Evolutionary conservation across 495 filamentous ascomycete genomes (phyloP).

Genomic region (Aspergillus heteromorphus): DNA sequence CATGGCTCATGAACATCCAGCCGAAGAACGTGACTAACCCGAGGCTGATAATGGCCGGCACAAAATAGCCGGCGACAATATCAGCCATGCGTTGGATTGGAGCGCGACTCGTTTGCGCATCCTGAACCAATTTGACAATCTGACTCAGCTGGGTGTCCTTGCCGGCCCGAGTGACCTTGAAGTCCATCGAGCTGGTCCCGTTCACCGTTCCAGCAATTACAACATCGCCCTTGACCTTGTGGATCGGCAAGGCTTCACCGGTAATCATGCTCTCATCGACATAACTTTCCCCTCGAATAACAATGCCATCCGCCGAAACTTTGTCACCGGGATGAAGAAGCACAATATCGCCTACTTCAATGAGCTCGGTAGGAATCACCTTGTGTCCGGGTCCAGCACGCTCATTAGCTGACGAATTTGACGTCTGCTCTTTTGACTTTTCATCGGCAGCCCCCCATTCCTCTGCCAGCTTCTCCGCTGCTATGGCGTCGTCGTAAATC

Average conservation of each 20-base stretch:
- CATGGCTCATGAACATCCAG: conserved; percentile 94
- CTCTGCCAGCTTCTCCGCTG: conserved; percentile 83
- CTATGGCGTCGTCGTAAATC: conserved; percentile 95
- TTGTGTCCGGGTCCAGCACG: conserved; percentile 63
- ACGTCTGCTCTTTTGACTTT: conserved; percentile 11
- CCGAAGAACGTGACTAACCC: conserved; percentile 79
- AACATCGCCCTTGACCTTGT: conserved; percentile 72
- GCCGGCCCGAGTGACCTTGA: conserved; percentile 87
- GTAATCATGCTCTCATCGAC: conserved; percentile 99
- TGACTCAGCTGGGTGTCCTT: conserved; percentile 95
- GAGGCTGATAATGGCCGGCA: conserved; percentile 79
- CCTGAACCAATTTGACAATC: conserved; percentile 94
- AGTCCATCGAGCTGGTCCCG: conserved; percentile 83
- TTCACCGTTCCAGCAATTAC: conserved; percentile 98
- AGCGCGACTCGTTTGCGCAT: conserved; percentile 89
- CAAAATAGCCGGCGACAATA: conserved; percentile 87
- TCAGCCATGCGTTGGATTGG: conserved; percentile 95
- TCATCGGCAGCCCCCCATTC: conserved; percentile 52
- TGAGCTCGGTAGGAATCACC: conserved; percentile 85
- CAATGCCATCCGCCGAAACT: conserved; percentile 85
- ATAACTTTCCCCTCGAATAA: conserved; percentile 85
- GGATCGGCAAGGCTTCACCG: conserved; percentile 88
- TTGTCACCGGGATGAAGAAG: conserved; percentile 93
- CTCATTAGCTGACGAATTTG: conserved; percentile 36
- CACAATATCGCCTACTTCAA: conserved; percentile 91